Percentiles rank a stretch among this genome's conserved stretches.
phyloP scores from a whole-genome alignment of 345 rosid species.

The Salix caprea region DNA sequence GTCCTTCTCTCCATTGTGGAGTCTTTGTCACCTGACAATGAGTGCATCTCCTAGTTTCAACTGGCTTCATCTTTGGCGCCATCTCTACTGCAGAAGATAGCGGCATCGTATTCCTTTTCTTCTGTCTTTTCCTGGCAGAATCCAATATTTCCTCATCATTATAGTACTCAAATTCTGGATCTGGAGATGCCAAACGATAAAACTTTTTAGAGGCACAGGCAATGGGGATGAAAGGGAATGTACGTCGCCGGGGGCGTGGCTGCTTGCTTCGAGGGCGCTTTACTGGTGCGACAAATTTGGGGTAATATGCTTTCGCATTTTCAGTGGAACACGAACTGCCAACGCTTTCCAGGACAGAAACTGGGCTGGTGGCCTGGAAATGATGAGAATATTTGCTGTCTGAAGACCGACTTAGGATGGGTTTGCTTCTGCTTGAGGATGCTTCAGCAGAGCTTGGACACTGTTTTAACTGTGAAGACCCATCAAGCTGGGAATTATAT shows the following conservation, averaged over 20 bases:
- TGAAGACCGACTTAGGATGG: constrained; percentile 21
- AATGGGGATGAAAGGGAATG: constrained; percentile 10
- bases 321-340: constrained; percentile 51
- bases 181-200: constrained; percentile 7
- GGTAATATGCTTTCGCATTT: constrained; percentile 26
- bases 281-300: constrained; percentile 33
- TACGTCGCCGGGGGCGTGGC: constrained; percentile 27
- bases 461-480: constrained; percentile 29
- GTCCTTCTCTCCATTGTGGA: constrained; percentile 98
- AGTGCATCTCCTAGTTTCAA: constrained; percentile 47
- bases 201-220: background rate
- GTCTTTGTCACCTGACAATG: constrained; percentile 76
- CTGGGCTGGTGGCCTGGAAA: constrained; percentile 60
- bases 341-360: constrained; percentile 68
- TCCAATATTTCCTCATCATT: constrained; percentile 3
- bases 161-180: constrained; percentile 10
- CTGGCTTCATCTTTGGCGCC: constrained; percentile 17
- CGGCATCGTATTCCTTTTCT: constrained; percentile 31
- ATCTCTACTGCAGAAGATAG: constrained; percentile 28
- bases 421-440: constrained; percentile 32
- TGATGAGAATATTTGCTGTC: constrained; percentile 39
- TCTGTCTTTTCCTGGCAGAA: constrained; percentile 9
- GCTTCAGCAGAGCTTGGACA: constrained; percentile 32
- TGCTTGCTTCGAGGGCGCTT: constrained; percentile 82
- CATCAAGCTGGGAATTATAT: constrained; percentile 27